Evolutionary conservation across 192 early-diverging fungal species (phyloP).

Genomic region (Entomortierella lignicola): DNA sequence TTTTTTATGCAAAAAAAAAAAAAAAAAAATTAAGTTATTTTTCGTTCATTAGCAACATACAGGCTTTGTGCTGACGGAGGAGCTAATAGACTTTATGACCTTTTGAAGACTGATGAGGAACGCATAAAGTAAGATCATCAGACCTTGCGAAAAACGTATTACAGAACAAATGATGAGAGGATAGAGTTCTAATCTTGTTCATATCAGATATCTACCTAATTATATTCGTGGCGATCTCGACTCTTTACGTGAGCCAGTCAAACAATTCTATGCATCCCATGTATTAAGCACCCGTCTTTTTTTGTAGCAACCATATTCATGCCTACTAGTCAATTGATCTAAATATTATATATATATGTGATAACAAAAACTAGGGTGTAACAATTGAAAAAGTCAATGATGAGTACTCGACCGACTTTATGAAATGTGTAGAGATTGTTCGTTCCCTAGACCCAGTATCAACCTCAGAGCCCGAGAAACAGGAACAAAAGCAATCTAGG

Average conservation of each 20-base stretch:
- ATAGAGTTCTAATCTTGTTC: too few relatives aligned
- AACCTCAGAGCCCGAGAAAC: neutral
- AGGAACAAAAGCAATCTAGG: slow-evolving; percentile 12
- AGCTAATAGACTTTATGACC: slow-evolving; percentile 84
- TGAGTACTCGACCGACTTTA: slow-evolving; percentile 86
- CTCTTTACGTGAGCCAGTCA: slow-evolving; percentile 72
- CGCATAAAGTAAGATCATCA: slow-evolving; percentile 46
- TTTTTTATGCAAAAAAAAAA: neutral
- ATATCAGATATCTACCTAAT: slow-evolving; percentile 75
- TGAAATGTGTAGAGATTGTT: slow-evolving; percentile 80
- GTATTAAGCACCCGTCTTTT: too few relatives aligned
- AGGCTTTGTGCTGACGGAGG: slow-evolving; percentile 91
- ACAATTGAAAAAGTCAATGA: slow-evolving; percentile 58
- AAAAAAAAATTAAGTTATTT: too few relatives aligned
- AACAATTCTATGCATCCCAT: slow-evolving; percentile 71
- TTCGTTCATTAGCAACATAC: slow-evolving; percentile 54
- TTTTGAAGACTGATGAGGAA: slow-evolving; percentile 60
- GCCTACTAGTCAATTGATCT: too few relatives aligned
- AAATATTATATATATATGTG: neutral
- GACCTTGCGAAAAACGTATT: neutral
- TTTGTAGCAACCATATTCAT: too few relatives aligned
- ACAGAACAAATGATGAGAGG: too few relatives aligned
- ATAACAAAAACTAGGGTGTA: slow-evolving; percentile 57
- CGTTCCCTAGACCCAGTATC: slow-evolving; percentile 44
- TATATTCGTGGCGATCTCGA: slow-evolving; percentile 90